These are phyloP conservation scores for Moesziomyces aphidis DNA, from an alignment of 1,284 basidiomycete genomes.

Conservation along the genomic window DNA sequence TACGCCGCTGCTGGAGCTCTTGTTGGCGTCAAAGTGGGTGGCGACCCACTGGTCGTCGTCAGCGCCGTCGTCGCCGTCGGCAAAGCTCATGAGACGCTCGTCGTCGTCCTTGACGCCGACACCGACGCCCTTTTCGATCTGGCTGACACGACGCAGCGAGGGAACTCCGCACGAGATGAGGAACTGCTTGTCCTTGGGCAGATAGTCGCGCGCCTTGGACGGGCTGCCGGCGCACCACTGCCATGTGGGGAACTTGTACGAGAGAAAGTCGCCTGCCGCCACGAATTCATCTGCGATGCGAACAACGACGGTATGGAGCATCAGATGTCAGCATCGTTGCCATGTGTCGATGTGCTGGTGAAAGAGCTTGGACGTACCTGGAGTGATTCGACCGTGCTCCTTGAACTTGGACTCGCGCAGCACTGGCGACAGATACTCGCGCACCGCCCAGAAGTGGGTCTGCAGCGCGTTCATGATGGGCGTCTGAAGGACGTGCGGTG, in stretches of 20 bases:
- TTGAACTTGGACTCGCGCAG: slow-evolving; percentile 98
- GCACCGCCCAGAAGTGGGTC: slow-evolving; percentile 92
- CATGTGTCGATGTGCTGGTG: background rate
- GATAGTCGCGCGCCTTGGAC: slow-evolving; percentile 85
- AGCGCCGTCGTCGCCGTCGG: slow-evolving; percentile 27
- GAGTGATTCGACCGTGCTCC: slow-evolving; percentile 95
- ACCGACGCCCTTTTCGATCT: slow-evolving; percentile 49
- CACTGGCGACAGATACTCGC: slow-evolving; percentile 96
- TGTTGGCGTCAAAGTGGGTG: slow-evolving; percentile 45
- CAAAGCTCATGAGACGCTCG: slow-evolving; percentile 52
- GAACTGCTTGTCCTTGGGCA: slow-evolving; percentile 95
- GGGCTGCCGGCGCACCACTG: slow-evolving; percentile 72
- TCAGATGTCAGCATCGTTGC: too few species aligned
- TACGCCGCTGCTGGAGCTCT: slow-evolving; percentile 10
- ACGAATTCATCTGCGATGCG: slow-evolving; percentile 62
- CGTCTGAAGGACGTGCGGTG: background rate
- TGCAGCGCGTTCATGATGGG: slow-evolving; percentile 37
- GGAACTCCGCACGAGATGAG: slow-evolving; percentile 73
- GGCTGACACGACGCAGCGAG: slow-evolving; percentile 61
- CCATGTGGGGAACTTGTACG: slow-evolving; percentile 67
- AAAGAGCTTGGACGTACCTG: slow-evolving; percentile 74
- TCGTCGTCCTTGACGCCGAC: slow-evolving; percentile 41
- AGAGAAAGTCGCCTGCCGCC: slow-evolving; percentile 64
- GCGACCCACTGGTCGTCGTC: slow-evolving; percentile 60
- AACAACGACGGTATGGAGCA: background rate